Evolutionary conservation across 371 early-diverging fungal species (phyloP).

Genomic region (Actinomucor elegans): DNA sequence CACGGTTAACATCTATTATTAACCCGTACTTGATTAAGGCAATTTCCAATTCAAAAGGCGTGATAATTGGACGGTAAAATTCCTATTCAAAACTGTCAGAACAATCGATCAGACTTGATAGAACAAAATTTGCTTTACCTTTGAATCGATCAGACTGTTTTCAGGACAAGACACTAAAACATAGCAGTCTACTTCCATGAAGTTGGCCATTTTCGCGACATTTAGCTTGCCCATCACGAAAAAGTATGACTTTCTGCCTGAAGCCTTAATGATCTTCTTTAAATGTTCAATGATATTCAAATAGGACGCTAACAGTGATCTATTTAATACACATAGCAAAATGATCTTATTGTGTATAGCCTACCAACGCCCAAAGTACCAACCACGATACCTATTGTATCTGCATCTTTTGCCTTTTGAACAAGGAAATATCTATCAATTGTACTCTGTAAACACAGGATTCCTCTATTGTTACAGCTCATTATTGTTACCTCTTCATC

Average conservation of each 20-base stretch:
- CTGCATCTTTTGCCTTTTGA: slow-evolving; percentile 91
- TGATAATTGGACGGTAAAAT: slow-evolving; percentile 89
- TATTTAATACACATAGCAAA: too few relatives aligned
- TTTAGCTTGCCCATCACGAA: slow-evolving; percentile 94
- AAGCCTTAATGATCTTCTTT: slow-evolving; percentile 70
- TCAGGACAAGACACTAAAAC: slow-evolving; percentile 94
- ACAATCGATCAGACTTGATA: too few relatives aligned
- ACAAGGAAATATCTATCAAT: slow-evolving; percentile 81
- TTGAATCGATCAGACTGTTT: slow-evolving; percentile 89
- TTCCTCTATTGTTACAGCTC: too few relatives aligned
- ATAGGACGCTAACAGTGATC: slow-evolving; percentile 71
- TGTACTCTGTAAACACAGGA: too few relatives aligned
- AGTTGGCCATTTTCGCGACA: slow-evolving; percentile 94
- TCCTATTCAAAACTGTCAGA: slow-evolving; percentile 64
- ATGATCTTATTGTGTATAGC: slow-evolving; percentile 20
- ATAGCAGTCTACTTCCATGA: slow-evolving; percentile 90
- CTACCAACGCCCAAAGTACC: slow-evolving; percentile 93
- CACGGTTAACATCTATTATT: neutral
- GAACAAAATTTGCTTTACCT: slow-evolving; percentile 36
- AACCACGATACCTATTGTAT: slow-evolving; percentile 93
- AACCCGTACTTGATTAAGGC: slow-evolving; percentile 65
- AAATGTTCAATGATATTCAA: slow-evolving; percentile 77
- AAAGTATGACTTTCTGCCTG: slow-evolving; percentile 84
- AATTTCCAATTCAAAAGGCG: slow-evolving; percentile 88
- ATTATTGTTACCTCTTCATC: too few relatives aligned